phyloP scores from a whole-genome alignment of 2,329 filamentous ascomycete genomes.

The Fusarium mexicanum region DNA sequence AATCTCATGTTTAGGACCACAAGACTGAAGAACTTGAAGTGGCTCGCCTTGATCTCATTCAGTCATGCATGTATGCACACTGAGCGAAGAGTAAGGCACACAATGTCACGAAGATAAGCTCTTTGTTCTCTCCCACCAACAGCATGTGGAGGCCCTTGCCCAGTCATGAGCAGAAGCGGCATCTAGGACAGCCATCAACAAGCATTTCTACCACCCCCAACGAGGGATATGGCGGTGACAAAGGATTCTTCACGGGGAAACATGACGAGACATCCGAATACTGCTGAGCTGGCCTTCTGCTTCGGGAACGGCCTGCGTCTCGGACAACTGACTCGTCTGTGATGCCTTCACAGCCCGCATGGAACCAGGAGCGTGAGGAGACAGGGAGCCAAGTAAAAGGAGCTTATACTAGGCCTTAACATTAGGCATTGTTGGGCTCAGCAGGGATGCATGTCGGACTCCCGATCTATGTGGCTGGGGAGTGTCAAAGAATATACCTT shows the following conservation, averaged over 20 bases:
- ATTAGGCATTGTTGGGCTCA: conserved; percentile 43
- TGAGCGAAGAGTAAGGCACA: conserved; percentile 3
- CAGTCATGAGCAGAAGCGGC: conserved; percentile 22
- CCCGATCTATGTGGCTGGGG: conserved; percentile 34
- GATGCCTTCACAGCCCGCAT: conserved; percentile 45
- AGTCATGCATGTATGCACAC: neutral
- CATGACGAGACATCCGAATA: conserved; percentile 32
- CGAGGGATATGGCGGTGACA: conserved; percentile 30
- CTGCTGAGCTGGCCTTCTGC: conserved; percentile 47
- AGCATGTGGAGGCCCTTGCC: conserved; percentile 12
- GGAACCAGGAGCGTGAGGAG: conserved; percentile 33
- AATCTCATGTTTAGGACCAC: neutral
- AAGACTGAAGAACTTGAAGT: conserved; percentile 12
- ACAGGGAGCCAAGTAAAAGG: conserved; percentile 7
- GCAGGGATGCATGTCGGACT: conserved; percentile 29
- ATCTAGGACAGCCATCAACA: conserved; percentile 18
- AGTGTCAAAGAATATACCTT: conserved; percentile 30
- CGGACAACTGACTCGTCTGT: conserved; percentile 37
- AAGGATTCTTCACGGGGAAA: conserved; percentile 36
- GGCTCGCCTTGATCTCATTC: conserved; percentile 13
- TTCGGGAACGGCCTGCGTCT: conserved; percentile 47
- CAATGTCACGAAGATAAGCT: conserved; percentile 13
- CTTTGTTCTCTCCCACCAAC: conserved; percentile 13
- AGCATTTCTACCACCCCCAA: conserved; percentile 15
- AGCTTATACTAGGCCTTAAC: conserved; percentile 13